Evolutionary conservation across 1,139 yeast genomes (phyloP), one percentile per base, ranked within the genome.

Genomic region (Debaryomyces nepalensis): DNA sequence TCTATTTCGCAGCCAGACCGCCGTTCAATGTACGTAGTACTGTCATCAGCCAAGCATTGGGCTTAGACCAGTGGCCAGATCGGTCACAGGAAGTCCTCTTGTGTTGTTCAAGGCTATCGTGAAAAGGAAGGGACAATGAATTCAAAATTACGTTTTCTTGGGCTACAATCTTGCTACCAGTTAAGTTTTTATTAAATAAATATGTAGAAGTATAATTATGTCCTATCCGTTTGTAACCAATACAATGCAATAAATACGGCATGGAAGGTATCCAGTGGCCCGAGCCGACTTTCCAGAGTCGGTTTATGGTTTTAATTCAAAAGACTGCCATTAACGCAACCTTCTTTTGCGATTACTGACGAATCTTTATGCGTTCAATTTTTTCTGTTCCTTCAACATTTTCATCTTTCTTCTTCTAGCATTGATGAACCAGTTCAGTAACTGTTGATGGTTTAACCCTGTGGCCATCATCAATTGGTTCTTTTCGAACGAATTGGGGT

Each of bases 381-480:
- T 47, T 45, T 64, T 59, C 42, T 68, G 72, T 58, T 75, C 73
- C 59, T 77, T 65, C 61, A 68, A 67, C 39, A 63, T 59, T 54
- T 70, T 80, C 40, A 89, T 80, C 61, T 88, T 84, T 56, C 99
- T 74, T 58, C 98, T 76, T 59, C 99, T 78, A 21, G 97, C 97
- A 63, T 93, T 93, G 56, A 93, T 93, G 60, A 93, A 93, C 98
- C 99, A 93, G 63, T 93, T 93, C 50, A 95, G 84, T 48, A 93
- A 76, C 63, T 93, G 99, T 53, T 90, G 96, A 62, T 87, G 82
- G 48, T 91, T 87, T 56, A 93, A 76, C 0, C 97, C 97, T 0
- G 99, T 93, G 58, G 81, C 78, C 54, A 78, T 72, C 75, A 90
- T 81, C 51, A 93, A 73, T 54, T 85, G 87, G 50, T 81, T 76